Evolutionary conservation across 768 basidiomycete species (phyloP), one percentile per base, ranked within the genome.

Genomic region (Calocybe cyanea): DNA sequence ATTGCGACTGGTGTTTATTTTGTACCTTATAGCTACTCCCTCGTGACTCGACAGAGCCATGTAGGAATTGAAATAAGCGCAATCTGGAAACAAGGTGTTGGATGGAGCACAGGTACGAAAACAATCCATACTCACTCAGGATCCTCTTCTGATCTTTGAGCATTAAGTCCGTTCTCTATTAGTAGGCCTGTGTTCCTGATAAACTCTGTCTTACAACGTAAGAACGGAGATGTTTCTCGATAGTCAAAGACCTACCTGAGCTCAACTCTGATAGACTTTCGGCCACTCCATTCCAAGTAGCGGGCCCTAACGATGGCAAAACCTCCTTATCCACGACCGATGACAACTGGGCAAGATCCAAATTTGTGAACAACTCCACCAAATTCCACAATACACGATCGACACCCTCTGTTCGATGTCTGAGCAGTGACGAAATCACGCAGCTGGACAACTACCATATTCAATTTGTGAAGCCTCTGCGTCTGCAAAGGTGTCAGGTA

Each of bases 281-380:
- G 21, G 32, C 61, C 57, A 68, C 43, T 43, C 61, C 60, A 42
- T 67, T 38, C 53, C 68, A 66, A 4, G 70, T 62, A 11, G 62
- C 60, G 4, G 76, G 69, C 2, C 67, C 58, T 43, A 84, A 70
- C 0, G 72, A 72, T 2, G 70, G 63, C 19, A 85, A 60, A 4
- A 73, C 64, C 9, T 73, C 68, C 24, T 75, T 75, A 32, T 80
- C 76, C 24, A 76, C 70, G 17, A 88, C 71, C 30, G 78, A 73
- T 25, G 75, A 71, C 9, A 87, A 56, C 11, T 74, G 68, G 4
- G 79, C 83, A 9, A 85, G 65, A 52, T 89, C 86, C 69, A 89
- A 74, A 52, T 85, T 77, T 2, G 78, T 75, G 57, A 82, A 86
- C 35, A 83, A 69, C 58, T 87, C 85, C 36, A 83, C 67, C 34